These are phyloP conservation scores for Magnaporthiopsis rhizophila DNA, from an alignment of 2,329 filamentous ascomycete genomes.

Conservation along the genomic window DNA sequence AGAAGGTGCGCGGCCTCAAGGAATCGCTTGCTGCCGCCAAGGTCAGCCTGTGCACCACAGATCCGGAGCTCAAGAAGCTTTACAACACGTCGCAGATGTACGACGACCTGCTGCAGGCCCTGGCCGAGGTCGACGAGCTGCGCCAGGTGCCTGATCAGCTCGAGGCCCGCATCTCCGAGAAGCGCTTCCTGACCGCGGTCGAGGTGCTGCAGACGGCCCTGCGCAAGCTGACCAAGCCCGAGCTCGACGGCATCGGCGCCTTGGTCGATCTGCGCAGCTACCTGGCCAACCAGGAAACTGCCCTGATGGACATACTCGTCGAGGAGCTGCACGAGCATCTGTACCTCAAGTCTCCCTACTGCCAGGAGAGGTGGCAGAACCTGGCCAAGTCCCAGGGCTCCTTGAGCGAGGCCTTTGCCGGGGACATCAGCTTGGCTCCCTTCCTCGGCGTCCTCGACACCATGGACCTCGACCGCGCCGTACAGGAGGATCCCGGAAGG, in stretches of 20 bases:
- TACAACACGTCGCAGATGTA: slow-evolving; percentile 84
- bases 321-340: slow-evolving; percentile 96
- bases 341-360: slow-evolving; percentile 96
- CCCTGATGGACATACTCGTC: slow-evolving; percentile 88
- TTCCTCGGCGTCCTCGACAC: slow-evolving; percentile 53
- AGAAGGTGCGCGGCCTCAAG: slow-evolving; percentile 73
- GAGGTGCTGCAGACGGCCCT: slow-evolving; percentile 85
- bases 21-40: slow-evolving; percentile 77
- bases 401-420: slow-evolving; percentile 27
- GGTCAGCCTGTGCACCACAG: slow-evolving; percentile 70
- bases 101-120: slow-evolving; percentile 76
- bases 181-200: slow-evolving; percentile 86
- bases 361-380: slow-evolving; percentile 88
- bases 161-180: slow-evolving; percentile 91
- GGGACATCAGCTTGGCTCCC: slow-evolving; percentile 37
- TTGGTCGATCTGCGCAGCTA: slow-evolving; percentile 80
- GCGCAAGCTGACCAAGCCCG: slow-evolving; percentile 73
- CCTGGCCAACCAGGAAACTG: slow-evolving; percentile 84
- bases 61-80: slow-evolving; percentile 84
- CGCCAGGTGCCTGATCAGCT: slow-evolving; percentile 85
- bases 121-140: slow-evolving; percentile 80
- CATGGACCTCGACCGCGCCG: slow-evolving; percentile 50
- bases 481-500: slow-evolving; percentile 81
- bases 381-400: slow-evolving; percentile 59
- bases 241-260: slow-evolving; percentile 85